Evolutionary conservation across 495 filamentous ascomycete species (phyloP).

Genomic region (Xylaria grammica): DNA sequence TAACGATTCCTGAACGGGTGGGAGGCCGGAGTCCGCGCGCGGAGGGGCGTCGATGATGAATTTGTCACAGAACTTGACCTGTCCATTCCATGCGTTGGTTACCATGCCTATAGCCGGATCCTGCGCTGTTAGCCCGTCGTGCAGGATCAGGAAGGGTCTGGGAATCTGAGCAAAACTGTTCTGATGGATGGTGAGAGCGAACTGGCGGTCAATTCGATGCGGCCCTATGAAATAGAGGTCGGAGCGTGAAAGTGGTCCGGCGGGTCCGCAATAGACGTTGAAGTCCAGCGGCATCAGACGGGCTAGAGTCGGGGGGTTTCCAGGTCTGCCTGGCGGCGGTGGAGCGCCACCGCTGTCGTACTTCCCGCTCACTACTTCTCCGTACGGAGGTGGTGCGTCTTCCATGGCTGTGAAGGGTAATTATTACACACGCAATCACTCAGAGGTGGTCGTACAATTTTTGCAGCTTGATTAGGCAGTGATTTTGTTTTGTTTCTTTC

Average conservation of each 20-base stretch:
- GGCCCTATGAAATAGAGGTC: conserved; percentile 17
- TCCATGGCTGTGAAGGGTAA: too few species aligned
- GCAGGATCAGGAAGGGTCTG: conserved; percentile 11
- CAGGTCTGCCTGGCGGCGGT: too few species aligned
- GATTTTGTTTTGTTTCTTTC: too few species aligned
- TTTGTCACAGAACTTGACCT: not conserved
- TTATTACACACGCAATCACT: too few species aligned
- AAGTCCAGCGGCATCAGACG: conserved; percentile 14
- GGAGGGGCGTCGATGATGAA: not conserved
- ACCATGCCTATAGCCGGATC: conserved; percentile 6
- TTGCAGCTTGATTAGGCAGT: too few species aligned
- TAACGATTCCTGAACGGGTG: not conserved
- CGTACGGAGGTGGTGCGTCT: too few species aligned
- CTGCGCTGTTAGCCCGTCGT: conserved; percentile 5
- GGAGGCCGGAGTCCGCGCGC: not conserved
- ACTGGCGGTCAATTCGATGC: conserved; percentile 10
- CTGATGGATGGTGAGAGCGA: conserved; percentile 12
- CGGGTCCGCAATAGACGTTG: conserved; percentile 1
- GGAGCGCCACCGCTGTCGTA: not conserved
- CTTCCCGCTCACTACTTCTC: not conserved
- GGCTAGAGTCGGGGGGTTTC: not conserved
- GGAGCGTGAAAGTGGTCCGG: not conserved
- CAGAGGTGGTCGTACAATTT: too few species aligned
- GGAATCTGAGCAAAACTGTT: not conserved
- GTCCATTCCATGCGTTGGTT: conserved; percentile 10